Percentiles rank a stretch among this genome's conserved stretches.
Conservation (phyloP, 306 rosid genomes). For the Erythrophleum fordii region DNA sequence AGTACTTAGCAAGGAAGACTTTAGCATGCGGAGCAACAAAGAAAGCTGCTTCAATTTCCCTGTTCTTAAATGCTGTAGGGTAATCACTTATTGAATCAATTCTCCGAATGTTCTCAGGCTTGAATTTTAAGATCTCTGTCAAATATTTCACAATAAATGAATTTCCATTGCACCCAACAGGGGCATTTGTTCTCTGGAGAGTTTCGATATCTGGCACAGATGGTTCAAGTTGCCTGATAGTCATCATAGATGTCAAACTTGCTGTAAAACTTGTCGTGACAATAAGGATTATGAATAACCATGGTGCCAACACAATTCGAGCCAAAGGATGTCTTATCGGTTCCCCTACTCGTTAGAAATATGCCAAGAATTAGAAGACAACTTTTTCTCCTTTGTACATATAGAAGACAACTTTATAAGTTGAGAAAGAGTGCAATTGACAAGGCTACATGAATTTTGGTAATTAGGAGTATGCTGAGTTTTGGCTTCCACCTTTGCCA, state of each 20-base stretch:
- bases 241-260: constrained; percentile 64
- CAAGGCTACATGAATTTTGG: constrained; percentile 15
- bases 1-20: constrained; percentile 64
- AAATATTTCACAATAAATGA: constrained; percentile 56
- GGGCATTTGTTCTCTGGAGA: constrained; percentile 45
- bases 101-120: constrained; percentile 43
- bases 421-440: background rate
- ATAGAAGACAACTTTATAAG: background rate
- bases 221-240: constrained; percentile 52
- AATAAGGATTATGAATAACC: constrained; percentile 61
- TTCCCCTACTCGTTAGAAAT: constrained; percentile 47
- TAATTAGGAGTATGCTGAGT: background rate
- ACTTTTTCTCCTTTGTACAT: too few species aligned
- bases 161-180: constrained; percentile 59
- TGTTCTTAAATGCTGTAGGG: constrained; percentile 52
- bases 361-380: constrained; percentile 14
- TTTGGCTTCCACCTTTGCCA: background rate
- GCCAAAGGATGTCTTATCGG: constrained; percentile 53
- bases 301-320: constrained; percentile 60
- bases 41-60: constrained; percentile 68
- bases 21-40: constrained; percentile 63
- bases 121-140: constrained; percentile 40
- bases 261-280: constrained; percentile 60
- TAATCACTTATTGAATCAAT: constrained; percentile 49
- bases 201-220: constrained; percentile 54